phyloP scores from a whole-genome alignment of 768 basidiomycete genomes.

The Rhizopogon salebrosus region DNA sequence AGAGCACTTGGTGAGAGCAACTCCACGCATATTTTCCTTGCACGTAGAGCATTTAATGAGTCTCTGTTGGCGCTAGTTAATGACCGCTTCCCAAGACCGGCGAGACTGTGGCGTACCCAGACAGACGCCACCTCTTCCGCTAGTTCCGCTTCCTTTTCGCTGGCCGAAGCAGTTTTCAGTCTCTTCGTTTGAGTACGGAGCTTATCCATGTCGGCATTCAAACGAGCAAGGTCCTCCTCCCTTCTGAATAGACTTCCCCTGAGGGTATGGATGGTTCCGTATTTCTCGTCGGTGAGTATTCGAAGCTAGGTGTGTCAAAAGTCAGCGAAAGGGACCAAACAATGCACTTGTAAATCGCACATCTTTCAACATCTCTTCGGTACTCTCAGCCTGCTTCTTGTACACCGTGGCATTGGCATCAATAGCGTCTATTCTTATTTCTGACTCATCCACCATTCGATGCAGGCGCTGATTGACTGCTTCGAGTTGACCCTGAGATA shows the following conservation, averaged over 20 bases:
- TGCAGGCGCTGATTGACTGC: conserved; percentile 36
- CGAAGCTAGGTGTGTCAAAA: conserved; percentile 20
- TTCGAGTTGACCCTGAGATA: conserved; percentile 35
- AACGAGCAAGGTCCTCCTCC: conserved; percentile 45
- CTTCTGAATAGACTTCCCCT: conserved; percentile 14
- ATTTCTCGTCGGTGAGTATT: conserved; percentile 27
- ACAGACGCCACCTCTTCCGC: conserved; percentile 50
- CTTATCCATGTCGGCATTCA: conserved; percentile 50
- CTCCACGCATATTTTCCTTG: conserved; percentile 67
- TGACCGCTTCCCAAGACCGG: not conserved
- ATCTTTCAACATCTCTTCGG: conserved; percentile 35
- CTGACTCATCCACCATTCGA: conserved; percentile 22
- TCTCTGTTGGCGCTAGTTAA: conserved; percentile 39
- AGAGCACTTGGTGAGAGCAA: conserved; percentile 84
- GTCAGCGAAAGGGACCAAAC: not conserved
- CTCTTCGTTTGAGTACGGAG: conserved; percentile 43
- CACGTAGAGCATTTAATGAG: conserved; percentile 90
- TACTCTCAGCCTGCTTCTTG: conserved; percentile 35
- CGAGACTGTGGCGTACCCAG: conserved; percentile 39
- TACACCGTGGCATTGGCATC: conserved; percentile 30
- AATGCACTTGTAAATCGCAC: conserved; percentile 4
- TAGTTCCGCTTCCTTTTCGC: conserved; percentile 30
- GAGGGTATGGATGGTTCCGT: conserved; percentile 18
- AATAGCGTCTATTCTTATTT: conserved; percentile 22
- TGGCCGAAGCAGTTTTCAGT: conserved; percentile 25